Conservation (phyloP, 2,329 filamentous ascomycete genomes). For the Chaetomium olivaceum region DNA sequence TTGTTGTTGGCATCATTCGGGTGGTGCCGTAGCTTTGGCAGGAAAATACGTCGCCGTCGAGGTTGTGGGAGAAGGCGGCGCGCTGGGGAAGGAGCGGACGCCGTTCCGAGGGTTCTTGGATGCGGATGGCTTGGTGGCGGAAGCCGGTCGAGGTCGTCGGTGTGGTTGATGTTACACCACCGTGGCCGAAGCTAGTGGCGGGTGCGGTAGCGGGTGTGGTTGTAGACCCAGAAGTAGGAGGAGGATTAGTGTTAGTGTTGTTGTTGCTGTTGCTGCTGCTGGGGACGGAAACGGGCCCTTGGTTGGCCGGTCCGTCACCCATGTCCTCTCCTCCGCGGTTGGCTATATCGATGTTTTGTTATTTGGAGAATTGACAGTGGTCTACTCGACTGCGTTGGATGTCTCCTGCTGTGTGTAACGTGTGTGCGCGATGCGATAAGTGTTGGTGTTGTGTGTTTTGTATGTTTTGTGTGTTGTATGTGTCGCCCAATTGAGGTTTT, state of each 20-base stretch:
- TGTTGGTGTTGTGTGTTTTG: no score
- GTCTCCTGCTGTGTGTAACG: not conserved
- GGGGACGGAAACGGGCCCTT: constrained; percentile 7
- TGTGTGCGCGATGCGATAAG: not conserved
- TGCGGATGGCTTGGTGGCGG: constrained; percentile 26
- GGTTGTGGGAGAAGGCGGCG: constrained; percentile 40
- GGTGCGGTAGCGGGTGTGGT: not conserved
- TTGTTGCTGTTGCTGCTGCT: not conserved
- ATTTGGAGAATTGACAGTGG: not conserved
- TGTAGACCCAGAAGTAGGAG: not conserved
- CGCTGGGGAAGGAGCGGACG: constrained; percentile 40
- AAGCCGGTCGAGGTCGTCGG: not conserved
- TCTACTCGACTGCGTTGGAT: not conserved
- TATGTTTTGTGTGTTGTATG: not conserved
- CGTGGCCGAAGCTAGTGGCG: constrained; percentile 5
- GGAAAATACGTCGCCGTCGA: constrained; percentile 50
- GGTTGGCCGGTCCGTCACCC: constrained; percentile 17
- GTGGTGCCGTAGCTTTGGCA: constrained; percentile 38
- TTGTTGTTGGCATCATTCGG: not conserved
- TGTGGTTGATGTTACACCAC: not conserved
- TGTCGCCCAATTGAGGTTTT: not conserved
- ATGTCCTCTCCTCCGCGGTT: not conserved
- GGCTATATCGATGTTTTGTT: not conserved
- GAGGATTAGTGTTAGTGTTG: not conserved
- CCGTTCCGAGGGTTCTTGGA: constrained; percentile 32